Percentiles rank a stretch among this genome's conserved stretches.
Conservation (phyloP, 192 early-diverging fungal genomes). For the Coemansia sp. region DNA sequence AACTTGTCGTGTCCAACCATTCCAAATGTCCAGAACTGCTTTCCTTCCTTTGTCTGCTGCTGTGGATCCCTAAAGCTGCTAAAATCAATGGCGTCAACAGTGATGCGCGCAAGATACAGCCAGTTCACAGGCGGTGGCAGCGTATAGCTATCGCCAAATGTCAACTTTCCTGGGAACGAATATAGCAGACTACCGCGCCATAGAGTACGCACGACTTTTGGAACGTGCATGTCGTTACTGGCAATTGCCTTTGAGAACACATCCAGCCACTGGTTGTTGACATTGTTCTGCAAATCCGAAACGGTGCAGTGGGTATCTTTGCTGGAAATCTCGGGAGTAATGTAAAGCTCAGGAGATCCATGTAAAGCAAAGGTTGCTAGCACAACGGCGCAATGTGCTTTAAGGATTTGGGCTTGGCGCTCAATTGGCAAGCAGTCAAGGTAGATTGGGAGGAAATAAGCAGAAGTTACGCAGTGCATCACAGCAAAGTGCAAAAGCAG, state of each 20-base stretch:
- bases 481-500: conserved; percentile 29
- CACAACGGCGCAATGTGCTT: conserved; percentile 25
- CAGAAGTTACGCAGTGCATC: conserved; percentile 58
- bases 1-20: conserved; percentile 29
- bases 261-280: conserved; percentile 48
- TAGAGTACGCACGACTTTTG: conserved; percentile 55
- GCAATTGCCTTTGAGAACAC: conserved; percentile 49
- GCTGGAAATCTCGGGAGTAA: conserved; percentile 22
- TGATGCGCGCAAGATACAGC: conserved; percentile 29
- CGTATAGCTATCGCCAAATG: not conserved
- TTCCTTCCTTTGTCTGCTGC: conserved; percentile 1
- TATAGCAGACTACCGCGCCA: conserved; percentile 52
- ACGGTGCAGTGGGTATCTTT: conserved; percentile 12
- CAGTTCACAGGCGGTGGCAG: conserved; percentile 35
- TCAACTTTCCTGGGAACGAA: conserved; percentile 6
- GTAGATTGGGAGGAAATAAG: conserved; percentile 52
- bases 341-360: conserved; percentile 46
- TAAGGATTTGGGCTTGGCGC: conserved; percentile 47
- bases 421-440: conserved; percentile 34
- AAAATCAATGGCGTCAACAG: conserved; percentile 10
- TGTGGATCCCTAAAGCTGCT: conserved; percentile 8
- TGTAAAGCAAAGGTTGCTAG: conserved; percentile 40
- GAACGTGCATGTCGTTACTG: conserved; percentile 55
- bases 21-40: conserved; percentile 20
- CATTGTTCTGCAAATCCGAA: not conserved